Conservation (phyloP, 805 yeast species). For the Zygotorulaspora danielsina region DNA sequence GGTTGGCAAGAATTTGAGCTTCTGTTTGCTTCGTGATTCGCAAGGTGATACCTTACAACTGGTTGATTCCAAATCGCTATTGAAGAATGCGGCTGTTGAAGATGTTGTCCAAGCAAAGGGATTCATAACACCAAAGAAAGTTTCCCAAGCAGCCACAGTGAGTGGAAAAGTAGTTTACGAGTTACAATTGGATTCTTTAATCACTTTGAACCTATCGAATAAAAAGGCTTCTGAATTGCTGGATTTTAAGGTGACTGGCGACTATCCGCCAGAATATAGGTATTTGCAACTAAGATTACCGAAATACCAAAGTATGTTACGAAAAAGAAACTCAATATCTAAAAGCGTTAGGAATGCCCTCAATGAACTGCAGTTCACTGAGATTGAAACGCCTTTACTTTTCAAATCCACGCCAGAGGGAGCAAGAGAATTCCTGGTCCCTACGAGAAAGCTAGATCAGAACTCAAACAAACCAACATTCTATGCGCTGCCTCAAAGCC, state of each 20-base stretch:
- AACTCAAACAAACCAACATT: slow-evolving; percentile 35
- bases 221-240: slow-evolving; percentile 66
- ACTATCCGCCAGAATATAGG: slow-evolving; percentile 73
- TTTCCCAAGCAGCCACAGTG: slow-evolving; percentile 22
- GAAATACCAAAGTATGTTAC: slow-evolving; percentile 51
- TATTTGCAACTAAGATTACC: slow-evolving; percentile 72
- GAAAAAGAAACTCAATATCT: slow-evolving; percentile 54
- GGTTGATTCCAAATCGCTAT: slow-evolving; percentile 39
- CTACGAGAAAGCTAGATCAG: slow-evolving; percentile 59
- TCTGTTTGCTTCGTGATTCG: slow-evolving; percentile 71
- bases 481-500: slow-evolving; percentile 95
- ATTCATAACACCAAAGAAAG: slow-evolving; percentile 33
- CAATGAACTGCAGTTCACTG: slow-evolving; percentile 52
- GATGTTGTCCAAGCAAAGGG: slow-evolving; percentile 72
- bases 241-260: slow-evolving; percentile 46
- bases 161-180: slow-evolving; percentile 46
- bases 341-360: slow-evolving; percentile 42
- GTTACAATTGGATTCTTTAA: slow-evolving; percentile 47
- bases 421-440: slow-evolving; percentile 92
- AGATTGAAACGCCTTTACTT: slow-evolving; percentile 86
- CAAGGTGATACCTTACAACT: slow-evolving; percentile 66
- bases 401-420: slow-evolving; percentile 98
- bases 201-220: slow-evolving; percentile 58
- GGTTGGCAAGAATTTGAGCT: slow-evolving; percentile 58
- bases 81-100: slow-evolving; percentile 58